Evolutionary conservation across 305 asterid genomes (phyloP).

Genomic region (Fraxinus greggii): DNA sequence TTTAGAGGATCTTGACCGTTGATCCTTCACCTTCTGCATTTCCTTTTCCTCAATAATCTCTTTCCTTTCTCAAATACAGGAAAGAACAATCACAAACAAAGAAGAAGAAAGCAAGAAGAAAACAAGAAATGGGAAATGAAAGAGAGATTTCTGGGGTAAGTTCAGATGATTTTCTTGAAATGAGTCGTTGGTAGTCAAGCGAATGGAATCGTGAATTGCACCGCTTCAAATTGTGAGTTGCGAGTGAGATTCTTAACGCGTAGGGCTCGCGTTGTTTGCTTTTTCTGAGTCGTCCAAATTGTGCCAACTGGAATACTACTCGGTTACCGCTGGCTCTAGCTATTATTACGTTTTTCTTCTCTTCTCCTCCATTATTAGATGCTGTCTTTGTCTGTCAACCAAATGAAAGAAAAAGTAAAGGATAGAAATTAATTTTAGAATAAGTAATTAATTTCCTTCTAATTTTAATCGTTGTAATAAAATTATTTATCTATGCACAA

Average conservation of each 20-base stretch:
- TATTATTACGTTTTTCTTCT: not conserved
- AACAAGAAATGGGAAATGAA: not conserved
- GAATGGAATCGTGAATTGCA: not conserved
- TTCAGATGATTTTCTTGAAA: not conserved
- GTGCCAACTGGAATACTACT: constrained; percentile 30
- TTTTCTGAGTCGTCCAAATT: not conserved
- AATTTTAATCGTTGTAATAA: not conserved
- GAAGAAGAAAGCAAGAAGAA: not conserved
- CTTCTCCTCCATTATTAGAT: not conserved
- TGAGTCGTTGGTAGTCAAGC: constrained; percentile 16
- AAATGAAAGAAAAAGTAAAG: not conserved
- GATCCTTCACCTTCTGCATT: constrained; percentile 64
- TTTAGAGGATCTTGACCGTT: constrained; percentile 60
- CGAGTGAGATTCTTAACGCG: not conserved
- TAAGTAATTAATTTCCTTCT: too few relatives aligned
- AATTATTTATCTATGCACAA: not conserved
- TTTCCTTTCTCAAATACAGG: not conserved
- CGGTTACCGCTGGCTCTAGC: constrained; percentile 23
- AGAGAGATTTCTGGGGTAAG: constrained; percentile 2
- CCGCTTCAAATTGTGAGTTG: not conserved
- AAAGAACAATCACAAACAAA: not conserved
- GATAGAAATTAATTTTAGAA: too few relatives aligned
- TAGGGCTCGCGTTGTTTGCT: not conserved
- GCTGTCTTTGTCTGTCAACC: not conserved
- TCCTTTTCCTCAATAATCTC: constrained; percentile 1